Evolutionary conservation across 352 stramenopile species (phyloP).

Genomic region (Vaucheria bursata): DNA sequence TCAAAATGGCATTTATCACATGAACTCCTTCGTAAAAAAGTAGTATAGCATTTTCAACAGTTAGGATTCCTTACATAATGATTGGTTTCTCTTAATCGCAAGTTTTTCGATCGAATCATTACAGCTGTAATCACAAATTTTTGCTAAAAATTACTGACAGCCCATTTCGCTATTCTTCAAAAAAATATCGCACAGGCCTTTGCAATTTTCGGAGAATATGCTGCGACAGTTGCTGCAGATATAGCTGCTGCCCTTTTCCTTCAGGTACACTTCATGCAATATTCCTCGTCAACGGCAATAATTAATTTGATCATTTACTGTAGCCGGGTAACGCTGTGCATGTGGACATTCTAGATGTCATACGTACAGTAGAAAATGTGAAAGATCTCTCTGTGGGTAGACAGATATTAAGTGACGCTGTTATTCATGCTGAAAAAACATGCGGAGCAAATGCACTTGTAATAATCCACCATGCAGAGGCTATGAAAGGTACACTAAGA

Average conservation of each 20-base stretch:
- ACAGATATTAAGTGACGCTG: neutral
- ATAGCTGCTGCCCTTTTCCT: neutral
- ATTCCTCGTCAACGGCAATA: neutral
- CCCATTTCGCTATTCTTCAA: too few species aligned
- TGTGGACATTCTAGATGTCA: conserved; percentile 2
- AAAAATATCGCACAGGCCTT: conserved; percentile 10
- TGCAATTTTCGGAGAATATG: conserved; percentile 8
- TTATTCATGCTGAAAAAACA: neutral
- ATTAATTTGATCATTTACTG: neutral
- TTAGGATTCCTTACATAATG: neutral
- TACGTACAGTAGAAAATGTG: neutral
- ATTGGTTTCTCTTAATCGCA: neutral
- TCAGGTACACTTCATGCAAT: neutral
- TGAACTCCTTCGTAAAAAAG: too few species aligned
- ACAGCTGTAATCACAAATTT: neutral
- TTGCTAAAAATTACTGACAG: too few species aligned
- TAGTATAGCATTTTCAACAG: too few species aligned
- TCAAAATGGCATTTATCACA: too few species aligned
- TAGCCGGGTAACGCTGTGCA: neutral
- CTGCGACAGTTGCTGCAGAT: neutral
- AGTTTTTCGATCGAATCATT: neutral
- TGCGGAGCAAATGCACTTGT: neutral
- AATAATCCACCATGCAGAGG: conserved; percentile 5
- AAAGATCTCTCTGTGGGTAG: neutral
- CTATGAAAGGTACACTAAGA: neutral